Evolutionary conservation across 768 basidiomycete genomes (phyloP).

Genomic region (Paxillus rubicundulus): DNA sequence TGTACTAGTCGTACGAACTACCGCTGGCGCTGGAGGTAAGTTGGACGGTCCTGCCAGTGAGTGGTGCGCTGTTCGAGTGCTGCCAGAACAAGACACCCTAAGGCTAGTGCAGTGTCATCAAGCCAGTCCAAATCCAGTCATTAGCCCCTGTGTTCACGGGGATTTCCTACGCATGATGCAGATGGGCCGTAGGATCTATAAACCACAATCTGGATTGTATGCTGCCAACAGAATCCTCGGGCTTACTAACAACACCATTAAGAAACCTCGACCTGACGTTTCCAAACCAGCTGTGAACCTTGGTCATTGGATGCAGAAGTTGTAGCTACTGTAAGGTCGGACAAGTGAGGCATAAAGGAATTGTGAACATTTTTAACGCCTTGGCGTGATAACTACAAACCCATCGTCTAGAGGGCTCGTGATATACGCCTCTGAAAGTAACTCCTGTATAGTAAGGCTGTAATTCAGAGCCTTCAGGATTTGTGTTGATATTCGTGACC

Average conservation of each 20-base stretch:
- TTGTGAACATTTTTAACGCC: conserved; percentile 7
- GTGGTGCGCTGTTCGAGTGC: conserved; percentile 1
- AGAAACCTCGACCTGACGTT: no score
- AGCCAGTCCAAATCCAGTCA: background rate
- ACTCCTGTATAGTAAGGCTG: conserved; percentile 19
- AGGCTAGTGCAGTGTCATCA: background rate
- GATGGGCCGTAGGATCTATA: no score
- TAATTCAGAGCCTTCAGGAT: background rate
- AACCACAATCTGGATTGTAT: background rate
- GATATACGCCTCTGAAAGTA: conserved; percentile 29
- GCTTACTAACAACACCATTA: background rate
- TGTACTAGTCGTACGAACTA: background rate
- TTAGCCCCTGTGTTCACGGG: background rate
- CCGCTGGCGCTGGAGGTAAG: background rate
- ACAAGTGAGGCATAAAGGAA: background rate
- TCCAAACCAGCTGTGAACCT: no score
- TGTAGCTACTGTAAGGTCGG: no score
- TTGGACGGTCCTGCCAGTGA: background rate
- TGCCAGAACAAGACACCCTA: background rate
- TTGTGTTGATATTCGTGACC: background rate
- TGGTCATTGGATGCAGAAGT: no score
- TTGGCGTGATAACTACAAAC: conserved; percentile 29
- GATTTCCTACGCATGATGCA: no score
- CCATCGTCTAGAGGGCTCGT: conserved; percentile 31
- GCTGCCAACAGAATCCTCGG: background rate